Evolutionary conservation across 2,329 filamentous ascomycete species (phyloP), one percentile per base, ranked within the genome.

Genomic region (Beauveria scarabaeidicola): DNA sequence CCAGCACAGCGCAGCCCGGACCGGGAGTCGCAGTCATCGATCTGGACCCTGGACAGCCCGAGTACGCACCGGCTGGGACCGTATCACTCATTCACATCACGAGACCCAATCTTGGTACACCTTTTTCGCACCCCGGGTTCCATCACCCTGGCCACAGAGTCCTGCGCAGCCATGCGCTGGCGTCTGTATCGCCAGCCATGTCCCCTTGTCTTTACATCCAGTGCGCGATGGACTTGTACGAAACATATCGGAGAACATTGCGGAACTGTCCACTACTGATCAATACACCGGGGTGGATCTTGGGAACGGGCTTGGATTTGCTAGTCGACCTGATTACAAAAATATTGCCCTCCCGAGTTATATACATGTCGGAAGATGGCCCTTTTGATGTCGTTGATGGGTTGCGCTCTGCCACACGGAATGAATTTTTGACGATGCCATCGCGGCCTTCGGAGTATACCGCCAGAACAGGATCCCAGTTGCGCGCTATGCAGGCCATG

Each of bases 1-100:
- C 65, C 66, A 65, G 27, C 25, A 25, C 40, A n/a, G 64, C 65
- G 41, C 65, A 61, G 10, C n/a, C 38, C 17, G 17, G 27, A 21
- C 19, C 61, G 1, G 67, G 68, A 17, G 75, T 87, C 27, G 79
- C 78, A 58, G 75, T 88, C n/a, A 77, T 94, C 7, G 90, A 94
- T 65, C 77, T 93, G 10, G 89, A 94, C 67, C 87, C 88, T 1
- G 87, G 86, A 0, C 89, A 91, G 66, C 88, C 89, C 3, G 89
- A 92, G 67, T 91, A 88, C 68, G 82, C 82, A 0, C 79, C 86
- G 1, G 82, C 86, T 0, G 89, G 89, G 0, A 84, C 87, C 15
- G 68, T 93, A 21, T 89, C 88, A 1, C 80, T 93, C 4, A 75
- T 86, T 15, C 77, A 82, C 29, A 72, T 91, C 11, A 76, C 74